A percentile compares a stretch with the other conserved stretches of the same genome.
These are phyloP conservation scores for Bryoglossum gracile DNA, from an alignment of 495 filamentous ascomycete genomes.

Conservation along the genomic window DNA sequence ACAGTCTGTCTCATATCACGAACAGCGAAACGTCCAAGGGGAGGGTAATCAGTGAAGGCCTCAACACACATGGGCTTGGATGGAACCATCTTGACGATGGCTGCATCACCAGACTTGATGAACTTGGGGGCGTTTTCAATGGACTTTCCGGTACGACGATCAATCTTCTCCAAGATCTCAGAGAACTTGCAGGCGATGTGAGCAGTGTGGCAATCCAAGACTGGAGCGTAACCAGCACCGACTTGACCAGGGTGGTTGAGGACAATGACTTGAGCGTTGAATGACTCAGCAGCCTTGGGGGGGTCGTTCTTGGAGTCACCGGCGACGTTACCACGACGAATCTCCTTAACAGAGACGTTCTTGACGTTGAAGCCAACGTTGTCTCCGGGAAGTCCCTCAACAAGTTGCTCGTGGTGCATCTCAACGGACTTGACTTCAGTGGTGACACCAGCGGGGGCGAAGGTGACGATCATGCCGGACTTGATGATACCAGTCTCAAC, in stretches of 20 bases:
- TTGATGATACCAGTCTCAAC: slow-evolving; percentile 98
- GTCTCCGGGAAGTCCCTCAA: slow-evolving; percentile 94
- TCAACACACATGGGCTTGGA: slow-evolving; percentile 99
- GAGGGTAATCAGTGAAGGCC: slow-evolving; percentile 98
- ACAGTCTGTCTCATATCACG: slow-evolving; percentile 73
- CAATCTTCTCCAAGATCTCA: slow-evolving; percentile 98
- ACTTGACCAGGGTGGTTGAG: slow-evolving; percentile 99
- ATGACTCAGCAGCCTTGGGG: slow-evolving; percentile 76
- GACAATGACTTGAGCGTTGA: slow-evolving; percentile 99
- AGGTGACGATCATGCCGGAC: slow-evolving; percentile 96
- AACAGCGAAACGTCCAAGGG: slow-evolving; percentile 89
- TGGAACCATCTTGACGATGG: slow-evolving; percentile 99
- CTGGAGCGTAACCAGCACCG: slow-evolving; percentile 96
- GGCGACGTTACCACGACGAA: slow-evolving; percentile 99
- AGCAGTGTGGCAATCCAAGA: slow-evolving; percentile 98
- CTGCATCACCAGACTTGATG: slow-evolving; percentile 99
- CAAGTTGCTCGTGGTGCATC: slow-evolving; percentile 99
- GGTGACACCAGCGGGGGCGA: slow-evolving; percentile 96
- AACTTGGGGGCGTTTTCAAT: slow-evolving; percentile 89
- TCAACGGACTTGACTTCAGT: slow-evolving; percentile 99
- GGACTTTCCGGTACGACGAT: slow-evolving; percentile 98
- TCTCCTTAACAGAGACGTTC: slow-evolving; percentile 99
- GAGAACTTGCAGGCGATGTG: slow-evolving; percentile 99
- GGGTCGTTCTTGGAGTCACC: slow-evolving; percentile 99
- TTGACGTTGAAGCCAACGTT: slow-evolving; percentile 99